Percentiles rank a stretch among this genome's conserved stretches.
phyloP scores from a whole-genome alignment of 2,329 filamentous ascomycete genomes.

The Amesomyces nigricolor region DNA sequence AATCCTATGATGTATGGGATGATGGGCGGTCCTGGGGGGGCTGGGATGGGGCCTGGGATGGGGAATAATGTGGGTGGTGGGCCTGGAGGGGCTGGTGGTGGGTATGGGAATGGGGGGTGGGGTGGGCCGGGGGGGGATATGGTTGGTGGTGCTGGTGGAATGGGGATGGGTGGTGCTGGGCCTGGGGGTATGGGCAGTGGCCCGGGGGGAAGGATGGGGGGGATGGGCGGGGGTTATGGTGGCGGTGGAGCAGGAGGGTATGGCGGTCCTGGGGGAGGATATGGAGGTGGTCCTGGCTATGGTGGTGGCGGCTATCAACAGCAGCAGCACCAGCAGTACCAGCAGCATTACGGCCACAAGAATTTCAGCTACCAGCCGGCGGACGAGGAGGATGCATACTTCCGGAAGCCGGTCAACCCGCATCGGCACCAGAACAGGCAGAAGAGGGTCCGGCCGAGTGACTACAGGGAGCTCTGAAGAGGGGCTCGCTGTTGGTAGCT shows the following conservation, averaged over 20 bases:
- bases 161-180: slow-evolving; percentile 22
- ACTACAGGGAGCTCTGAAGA: slow-evolving; percentile 81
- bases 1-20: slow-evolving; percentile 29
- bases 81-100: not conserved
- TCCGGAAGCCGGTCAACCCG: slow-evolving; percentile 91
- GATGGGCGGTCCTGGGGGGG: slow-evolving; percentile 20
- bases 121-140: slow-evolving; percentile 26
- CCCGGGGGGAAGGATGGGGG: slow-evolving; percentile 35
- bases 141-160: slow-evolving; percentile 6
- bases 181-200: slow-evolving; percentile 20
- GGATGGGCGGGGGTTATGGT: slow-evolving; percentile 30
- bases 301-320: slow-evolving; percentile 18
- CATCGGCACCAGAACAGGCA: slow-evolving; percentile 81
- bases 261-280: slow-evolving; percentile 8
- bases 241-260: no score
- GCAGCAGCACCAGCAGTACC: slow-evolving; percentile 31
- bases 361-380: slow-evolving; percentile 46
- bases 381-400: slow-evolving; percentile 85
- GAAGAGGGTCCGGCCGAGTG: slow-evolving; percentile 74
- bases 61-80: slow-evolving; percentile 9
- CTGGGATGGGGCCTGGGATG: slow-evolving; percentile 6
- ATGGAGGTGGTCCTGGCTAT: slow-evolving; percentile 17
- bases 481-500: slow-evolving; percentile 25
- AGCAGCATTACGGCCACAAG: slow-evolving; percentile 27
- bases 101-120: slow-evolving; percentile 26